Evolutionary conservation across 305 asterid genomes (phyloP), one percentile per base, ranked within the genome.

Genomic region (Withania somnifera): DNA sequence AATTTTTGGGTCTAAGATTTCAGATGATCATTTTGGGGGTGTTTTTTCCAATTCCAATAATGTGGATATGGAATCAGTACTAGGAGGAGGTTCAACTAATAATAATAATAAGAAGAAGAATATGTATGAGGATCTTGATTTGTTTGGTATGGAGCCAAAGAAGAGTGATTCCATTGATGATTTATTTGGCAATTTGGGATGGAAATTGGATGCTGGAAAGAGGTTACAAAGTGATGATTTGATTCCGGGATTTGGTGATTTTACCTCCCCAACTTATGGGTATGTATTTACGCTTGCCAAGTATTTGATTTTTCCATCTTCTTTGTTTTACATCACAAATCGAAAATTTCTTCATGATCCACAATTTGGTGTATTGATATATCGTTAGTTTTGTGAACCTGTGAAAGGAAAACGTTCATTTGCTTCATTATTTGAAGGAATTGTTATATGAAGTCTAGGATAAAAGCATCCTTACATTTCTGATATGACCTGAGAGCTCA

Each of bases 11-110:
- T 85, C 98, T 82, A 38, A 58, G 40, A 40, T n/a, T n/a, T n/a
- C n/a, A n/a, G n/a, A n/a, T 54, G 91, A 83, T 79, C 28, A 89
- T 84, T 91, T 93, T 63, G 94, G 94, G 17, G 94, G 91, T 26
- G 51, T 80, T 30, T 51, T 83, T 69, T 52, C 85, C 24, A 85
- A 83, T 81, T 82, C 89, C 79, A 34, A 60, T 84, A 87, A 79
- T 24, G 45, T 87, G 68, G 97, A 90, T 89, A 85, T 91, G 81
- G 97, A 90, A 63, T 85, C 91, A 28, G 89, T 89, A 52, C 85
- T 91, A 78, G 80, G 84, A 78, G 80, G 84, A 28, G 73, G 32
- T 79, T 81, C 80, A 1, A 86, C 86, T 85, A 83, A 87, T 51
- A 76, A 83, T 75, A 57, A 78, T n/a, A n/a, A n/a, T n/a, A n/a